Evolutionary conservation across 1,284 basidiomycete species (phyloP), one percentile per base, ranked within the genome.

Genomic region (Ceratobasidium sp.): DNA sequence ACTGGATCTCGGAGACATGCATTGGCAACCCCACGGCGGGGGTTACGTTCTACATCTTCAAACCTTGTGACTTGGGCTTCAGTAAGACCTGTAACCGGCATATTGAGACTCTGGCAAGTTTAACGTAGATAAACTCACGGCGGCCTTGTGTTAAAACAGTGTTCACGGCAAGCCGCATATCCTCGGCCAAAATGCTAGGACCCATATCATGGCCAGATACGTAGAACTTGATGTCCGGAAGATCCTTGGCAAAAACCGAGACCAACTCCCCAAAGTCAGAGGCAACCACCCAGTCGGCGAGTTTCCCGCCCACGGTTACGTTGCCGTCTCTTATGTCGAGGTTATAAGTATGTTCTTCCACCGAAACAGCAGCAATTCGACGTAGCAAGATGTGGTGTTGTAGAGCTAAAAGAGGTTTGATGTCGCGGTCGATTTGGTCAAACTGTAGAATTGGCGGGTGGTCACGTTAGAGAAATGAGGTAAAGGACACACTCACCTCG

Each of bases 121-220:
- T 22, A 41, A 37, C 2, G n/a, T 31, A 29, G 46, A 11, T 11
- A 16, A 9, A 81, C 84, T 80, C 77, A 84, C 84, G 78, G 39
- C 80, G 75, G 0, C 82, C 81, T 53, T 79, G 65, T 74, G 79
- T 79, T 9, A 82, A 81, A 46, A 82, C 78, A 71, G 82, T 80
- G 74, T 81, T 78, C 1, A 83, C 83, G n/a, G 81, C 78, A 22
- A 79, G 77, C 46, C 83, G 77, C 77, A 83, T 81, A 77, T 84
- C 83, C 56, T 81, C 79, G 13, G 82, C 82, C 37, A 84, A 75
- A n/a, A 84, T 81, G 19, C 79, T 77, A 48, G 81, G 80, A 3
- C 80, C 81, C 7, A 81, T 79, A 78, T 83, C 82, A 76, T 83
- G 82, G 74, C 83, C 81, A 39, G 80, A 82, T 9, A 82, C 83